Evolutionary conservation across 768 basidiomycete genomes (phyloP), one percentile per base, ranked within the genome.

Genomic region (Agrocybe praecox): DNA sequence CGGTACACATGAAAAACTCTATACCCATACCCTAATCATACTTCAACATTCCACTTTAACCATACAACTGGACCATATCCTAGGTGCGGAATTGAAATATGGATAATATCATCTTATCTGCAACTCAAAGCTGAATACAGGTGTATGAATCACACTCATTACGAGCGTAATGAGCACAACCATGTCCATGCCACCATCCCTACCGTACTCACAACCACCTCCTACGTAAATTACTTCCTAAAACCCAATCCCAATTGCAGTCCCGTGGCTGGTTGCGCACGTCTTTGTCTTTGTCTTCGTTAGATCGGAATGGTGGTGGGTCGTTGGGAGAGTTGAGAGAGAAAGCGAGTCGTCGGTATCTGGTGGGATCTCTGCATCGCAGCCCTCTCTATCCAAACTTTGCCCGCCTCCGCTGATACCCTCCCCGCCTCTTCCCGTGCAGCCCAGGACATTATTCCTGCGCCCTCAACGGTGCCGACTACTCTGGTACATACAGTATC

Each of bases 191-290:
- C n/a, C n/a, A n/a, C n/a, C n/a, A n/a, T n/a, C n/a, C n/a, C n/a
- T n/a, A n/a, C n/a, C n/a, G n/a, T n/a, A n/a, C n/a, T n/a, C n/a
- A n/a, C n/a, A n/a, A n/a, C n/a, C n/a, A n/a, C n/a, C n/a, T n/a
- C n/a, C n/a, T n/a, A n/a, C n/a, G n/a, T n/a, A n/a, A n/a, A n/a
- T n/a, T n/a, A n/a, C n/a, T n/a, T n/a, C n/a, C n/a, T n/a, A n/a
- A n/a, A n/a, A n/a, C n/a, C n/a, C 47, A 55, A 43, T 44, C 48
- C 48, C 47, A 55, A 23, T n/a, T 52, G 61, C 60, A 69, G 54
- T 69, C 73, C 49, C 79, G 87, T 15, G 86, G 87, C 2, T 76
- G 86, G 19, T 85, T 85, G 18, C 79, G 84, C 36, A 80, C 79
- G 6, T 75, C 84, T 15, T 82, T 85, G 1, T 83, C 83, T 24